Conservation (phyloP, 2,329 filamentous ascomycete species). For the Neophaeococcomyces aloes region DNA sequence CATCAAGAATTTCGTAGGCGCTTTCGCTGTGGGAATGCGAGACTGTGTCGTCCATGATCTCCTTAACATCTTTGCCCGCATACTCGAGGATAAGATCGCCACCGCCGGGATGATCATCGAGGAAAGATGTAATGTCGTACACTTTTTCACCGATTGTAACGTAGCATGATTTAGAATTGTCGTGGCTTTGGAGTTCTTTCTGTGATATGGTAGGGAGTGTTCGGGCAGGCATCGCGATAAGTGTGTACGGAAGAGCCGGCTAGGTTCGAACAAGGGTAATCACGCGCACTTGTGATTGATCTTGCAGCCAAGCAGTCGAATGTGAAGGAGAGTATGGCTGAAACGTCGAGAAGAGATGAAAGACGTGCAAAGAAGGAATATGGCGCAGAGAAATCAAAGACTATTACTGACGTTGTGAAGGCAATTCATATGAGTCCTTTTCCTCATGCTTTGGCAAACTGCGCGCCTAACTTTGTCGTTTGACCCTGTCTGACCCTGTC, state of each 20-base stretch:
- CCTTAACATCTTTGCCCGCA: slow-evolving; percentile 72
- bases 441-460: too few species aligned
- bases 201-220: slow-evolving; percentile 74
- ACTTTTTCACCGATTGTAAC: slow-evolving; percentile 83
- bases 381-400: background rate
- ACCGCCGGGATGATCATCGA: slow-evolving; percentile 84
- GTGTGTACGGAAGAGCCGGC: background rate
- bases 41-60: slow-evolving; percentile 68
- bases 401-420: background rate
- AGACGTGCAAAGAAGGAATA: background rate
- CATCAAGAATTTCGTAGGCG: slow-evolving; percentile 91
- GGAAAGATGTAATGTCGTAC: slow-evolving; percentile 87
- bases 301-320: background rate
- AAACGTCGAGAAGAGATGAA: background rate
- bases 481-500: too few species aligned
- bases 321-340: slow-evolving; percentile 6
- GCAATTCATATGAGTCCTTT: background rate
- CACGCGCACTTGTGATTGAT: too few species aligned
- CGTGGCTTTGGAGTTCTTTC: slow-evolving; percentile 72
- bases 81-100: slow-evolving; percentile 80
- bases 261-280: background rate
- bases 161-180: slow-evolving; percentile 74
- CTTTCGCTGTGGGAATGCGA: slow-evolving; percentile 83
- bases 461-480: too few species aligned
- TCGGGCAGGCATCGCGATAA: slow-evolving; percentile 27